Percentiles rank a stretch among this genome's conserved stretches.
Conservation (phyloP, 2,329 filamentous ascomycete species). For the Gnomoniopsis smithogilvyi region DNA sequence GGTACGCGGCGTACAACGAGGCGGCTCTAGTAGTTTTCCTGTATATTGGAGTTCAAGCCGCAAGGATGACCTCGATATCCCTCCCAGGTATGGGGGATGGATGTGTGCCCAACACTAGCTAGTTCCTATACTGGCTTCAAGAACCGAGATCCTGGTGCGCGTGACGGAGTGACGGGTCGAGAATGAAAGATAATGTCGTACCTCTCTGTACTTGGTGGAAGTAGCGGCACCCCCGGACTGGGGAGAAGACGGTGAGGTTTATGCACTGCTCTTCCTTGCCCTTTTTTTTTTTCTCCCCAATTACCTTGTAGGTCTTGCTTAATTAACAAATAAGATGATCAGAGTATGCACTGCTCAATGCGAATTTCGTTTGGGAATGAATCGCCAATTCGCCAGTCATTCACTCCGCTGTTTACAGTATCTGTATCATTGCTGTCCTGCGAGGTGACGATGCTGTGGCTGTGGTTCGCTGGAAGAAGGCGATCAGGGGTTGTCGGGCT, state of each 20-base stretch:
- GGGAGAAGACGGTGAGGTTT: not conserved
- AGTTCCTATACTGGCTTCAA: too few species aligned
- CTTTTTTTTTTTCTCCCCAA: too few species aligned
- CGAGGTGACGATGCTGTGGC: not conserved
- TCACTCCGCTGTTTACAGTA: not conserved
- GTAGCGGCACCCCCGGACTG: not conserved
- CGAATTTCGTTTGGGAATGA: not conserved
- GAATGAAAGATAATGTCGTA: too few species aligned
- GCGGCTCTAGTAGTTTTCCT: not conserved
- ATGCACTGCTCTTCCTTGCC: not conserved
- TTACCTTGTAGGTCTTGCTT: too few species aligned
- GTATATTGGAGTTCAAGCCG: not conserved
- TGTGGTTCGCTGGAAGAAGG: not conserved
- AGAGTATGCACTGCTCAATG: not conserved
- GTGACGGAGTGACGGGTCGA: too few species aligned
- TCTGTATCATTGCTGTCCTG: constrained; percentile 10
- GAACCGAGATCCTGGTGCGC: too few species aligned
- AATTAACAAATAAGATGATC: not conserved
- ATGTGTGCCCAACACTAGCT: too few species aligned
- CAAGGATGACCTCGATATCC: not conserved
- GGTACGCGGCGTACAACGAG: too few species aligned
- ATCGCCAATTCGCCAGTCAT: not conserved
- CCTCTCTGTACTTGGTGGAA: not conserved
- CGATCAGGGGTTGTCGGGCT: constrained; percentile 1
- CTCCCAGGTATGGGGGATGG: too few species aligned